phyloP scores from a whole-genome alignment of 805 yeast species.

The Starmerella scarabaei region DNA sequence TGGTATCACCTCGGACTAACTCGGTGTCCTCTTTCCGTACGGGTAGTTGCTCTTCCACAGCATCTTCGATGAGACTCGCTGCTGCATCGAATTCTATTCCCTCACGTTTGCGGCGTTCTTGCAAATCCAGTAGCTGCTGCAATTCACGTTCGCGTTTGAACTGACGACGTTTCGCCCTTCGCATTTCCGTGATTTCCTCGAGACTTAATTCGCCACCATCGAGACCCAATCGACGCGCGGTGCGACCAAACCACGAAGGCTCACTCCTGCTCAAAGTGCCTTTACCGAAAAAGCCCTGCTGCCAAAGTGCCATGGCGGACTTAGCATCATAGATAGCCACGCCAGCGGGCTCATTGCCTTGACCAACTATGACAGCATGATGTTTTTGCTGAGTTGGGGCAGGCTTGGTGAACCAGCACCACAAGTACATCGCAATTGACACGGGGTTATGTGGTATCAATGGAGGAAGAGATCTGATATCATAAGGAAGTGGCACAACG shows the following conservation, averaged over 20 bases:
- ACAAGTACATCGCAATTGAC: conserved; percentile 42
- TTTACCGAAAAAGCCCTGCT: conserved; percentile 83
- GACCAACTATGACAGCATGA: conserved; percentile 14
- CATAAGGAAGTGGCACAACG: conserved; percentile 44
- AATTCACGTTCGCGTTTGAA: conserved; percentile 59
- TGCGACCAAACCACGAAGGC: conserved; percentile 76
- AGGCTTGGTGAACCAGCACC: conserved; percentile 18
- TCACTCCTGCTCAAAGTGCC: conserved; percentile 82
- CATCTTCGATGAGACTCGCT: conserved; percentile 10
- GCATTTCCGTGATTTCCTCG: conserved; percentile 64
- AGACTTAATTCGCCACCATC: conserved; percentile 28
- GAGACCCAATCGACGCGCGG: conserved; percentile 41
- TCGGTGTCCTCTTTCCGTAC: conserved; percentile 23
- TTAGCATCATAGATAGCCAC: conserved; percentile 28
- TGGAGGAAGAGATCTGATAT: conserved; percentile 37
- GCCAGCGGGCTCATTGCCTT: conserved; percentile 10
- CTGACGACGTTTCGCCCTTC: conserved; percentile 58
- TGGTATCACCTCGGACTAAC: conserved; percentile 16
- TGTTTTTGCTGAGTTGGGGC: conserved; percentile 16
- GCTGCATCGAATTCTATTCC: conserved; percentile 3
- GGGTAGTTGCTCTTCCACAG: neutral
- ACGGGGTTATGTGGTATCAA: conserved; percentile 54
- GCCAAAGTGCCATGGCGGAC: conserved; percentile 56
- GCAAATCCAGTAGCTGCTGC: conserved; percentile 40
- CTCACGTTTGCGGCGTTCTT: conserved; percentile 24